A percentile compares a stretch with the other conserved stretches of the same genome.
These are phyloP conservation scores for Arabidopsis lyrata DNA, from an alignment of 441 rosid genomes.

Conservation along the genomic window DNA sequence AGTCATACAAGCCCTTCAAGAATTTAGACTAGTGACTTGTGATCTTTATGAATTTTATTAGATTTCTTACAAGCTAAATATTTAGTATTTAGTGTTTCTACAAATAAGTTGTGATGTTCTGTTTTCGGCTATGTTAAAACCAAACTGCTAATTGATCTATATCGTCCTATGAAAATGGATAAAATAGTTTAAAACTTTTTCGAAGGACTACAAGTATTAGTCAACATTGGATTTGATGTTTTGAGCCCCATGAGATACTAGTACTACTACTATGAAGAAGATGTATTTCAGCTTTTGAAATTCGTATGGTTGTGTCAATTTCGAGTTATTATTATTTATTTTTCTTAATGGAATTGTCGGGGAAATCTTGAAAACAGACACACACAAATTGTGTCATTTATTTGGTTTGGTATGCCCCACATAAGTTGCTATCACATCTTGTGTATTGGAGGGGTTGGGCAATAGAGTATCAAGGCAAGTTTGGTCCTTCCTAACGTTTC, in stretches of 20 bases:
- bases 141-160: background rate
- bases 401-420: slow-evolving; percentile 20
- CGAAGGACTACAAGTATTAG: background rate
- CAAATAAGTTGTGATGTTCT: slow-evolving; percentile 20
- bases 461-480: slow-evolving; percentile 25
- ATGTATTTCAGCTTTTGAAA: background rate
- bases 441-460: slow-evolving; percentile 11
- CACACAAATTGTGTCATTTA: slow-evolving; percentile 10
- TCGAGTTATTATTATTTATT: background rate
- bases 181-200: too few species aligned
- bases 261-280: background rate
- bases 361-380: slow-evolving; percentile 1
- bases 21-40: slow-evolving; percentile 29
- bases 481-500: slow-evolving; percentile 24
- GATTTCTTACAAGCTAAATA: slow-evolving; percentile 5
- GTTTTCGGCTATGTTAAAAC: background rate
- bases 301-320: slow-evolving; percentile 1
- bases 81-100: background rate
- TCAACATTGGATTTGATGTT: too few species aligned
- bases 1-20: slow-evolving; percentile 55
- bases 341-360: background rate
- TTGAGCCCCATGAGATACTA: too few species aligned
- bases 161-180: background rate
- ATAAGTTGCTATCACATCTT: slow-evolving; percentile 16
- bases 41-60: background rate